Conservation (phyloP, 2,329 filamentous ascomycete genomes). For the Aspergillus sp. region DNA sequence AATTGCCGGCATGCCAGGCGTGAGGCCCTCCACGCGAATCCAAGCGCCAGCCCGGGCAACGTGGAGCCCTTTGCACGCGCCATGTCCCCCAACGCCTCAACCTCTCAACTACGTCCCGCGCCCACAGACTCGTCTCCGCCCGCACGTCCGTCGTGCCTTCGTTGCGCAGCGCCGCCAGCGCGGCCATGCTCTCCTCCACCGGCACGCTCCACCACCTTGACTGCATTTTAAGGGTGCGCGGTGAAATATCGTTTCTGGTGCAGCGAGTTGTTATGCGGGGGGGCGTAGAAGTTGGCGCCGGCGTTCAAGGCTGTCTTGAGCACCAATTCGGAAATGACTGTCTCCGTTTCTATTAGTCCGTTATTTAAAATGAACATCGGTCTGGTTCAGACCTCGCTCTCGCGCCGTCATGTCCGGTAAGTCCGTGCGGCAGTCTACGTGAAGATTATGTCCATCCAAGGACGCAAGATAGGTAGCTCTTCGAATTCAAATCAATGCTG, state of each 20-base stretch:
- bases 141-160: constrained; percentile 43
- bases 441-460: background rate
- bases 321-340: no score
- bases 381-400: background rate
- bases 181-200: constrained; percentile 42
- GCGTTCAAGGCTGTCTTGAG: constrained; percentile 30
- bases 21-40: constrained; percentile 51
- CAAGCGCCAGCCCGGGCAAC: constrained; percentile 67
- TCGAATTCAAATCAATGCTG: background rate
- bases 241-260: constrained; percentile 25
- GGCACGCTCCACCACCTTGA: constrained; percentile 35
- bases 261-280: constrained; percentile 25
- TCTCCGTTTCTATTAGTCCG: no score
- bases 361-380: no score
- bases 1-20: constrained; percentile 50
- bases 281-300: constrained; percentile 30
- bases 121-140: constrained; percentile 54
- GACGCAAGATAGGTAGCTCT: background rate
- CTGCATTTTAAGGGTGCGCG: constrained; percentile 26
- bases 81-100: constrained; percentile 57
- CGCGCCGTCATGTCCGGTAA: background rate
- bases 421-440: background rate
- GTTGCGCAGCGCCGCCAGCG: constrained; percentile 27
- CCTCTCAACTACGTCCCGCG: constrained; percentile 49
- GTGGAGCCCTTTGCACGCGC: constrained; percentile 61